Evolutionary conservation across 1,284 basidiomycete genomes (phyloP).

Genomic region (Ganoderma sinense): DNA sequence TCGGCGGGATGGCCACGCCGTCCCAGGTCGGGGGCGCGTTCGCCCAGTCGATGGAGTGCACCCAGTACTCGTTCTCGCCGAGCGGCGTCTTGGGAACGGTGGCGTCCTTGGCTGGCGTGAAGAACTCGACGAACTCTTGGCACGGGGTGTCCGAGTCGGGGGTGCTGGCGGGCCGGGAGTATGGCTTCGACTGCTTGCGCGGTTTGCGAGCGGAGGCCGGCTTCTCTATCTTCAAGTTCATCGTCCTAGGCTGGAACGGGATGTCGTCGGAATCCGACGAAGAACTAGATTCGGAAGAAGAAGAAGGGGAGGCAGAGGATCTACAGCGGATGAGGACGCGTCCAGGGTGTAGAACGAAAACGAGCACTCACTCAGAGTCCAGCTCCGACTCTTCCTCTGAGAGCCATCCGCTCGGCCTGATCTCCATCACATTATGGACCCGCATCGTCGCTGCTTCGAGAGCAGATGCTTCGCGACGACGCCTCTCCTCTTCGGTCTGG

Average conservation of each 20-base stretch:
- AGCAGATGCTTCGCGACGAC: background rate
- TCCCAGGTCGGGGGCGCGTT: conserved; percentile 8
- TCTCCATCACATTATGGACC: background rate
- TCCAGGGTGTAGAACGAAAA: background rate
- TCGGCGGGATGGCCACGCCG: background rate
- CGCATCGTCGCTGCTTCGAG: background rate
- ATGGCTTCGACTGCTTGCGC: background rate
- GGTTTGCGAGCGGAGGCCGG: background rate
- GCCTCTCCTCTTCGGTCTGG: background rate
- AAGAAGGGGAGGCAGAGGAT: background rate
- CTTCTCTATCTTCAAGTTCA: background rate
- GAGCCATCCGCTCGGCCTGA: background rate
- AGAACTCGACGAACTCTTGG: conserved; percentile 2
- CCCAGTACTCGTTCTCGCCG: background rate
- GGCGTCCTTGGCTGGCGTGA: background rate
- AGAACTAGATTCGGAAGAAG: background rate
- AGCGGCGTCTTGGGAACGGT: background rate
- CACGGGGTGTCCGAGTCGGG: too few species aligned
- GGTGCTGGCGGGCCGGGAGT: background rate
- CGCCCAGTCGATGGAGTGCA: conserved; percentile 14
- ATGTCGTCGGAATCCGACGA: background rate
- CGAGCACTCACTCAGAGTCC: background rate
- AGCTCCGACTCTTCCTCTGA: background rate
- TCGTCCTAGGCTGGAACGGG: background rate
- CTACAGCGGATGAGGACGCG: background rate